Percentiles rank a stretch among this genome's conserved stretches.
Evolutionary conservation across 345 rosid species (phyloP).

Genomic region (Citrus hindsii): DNA sequence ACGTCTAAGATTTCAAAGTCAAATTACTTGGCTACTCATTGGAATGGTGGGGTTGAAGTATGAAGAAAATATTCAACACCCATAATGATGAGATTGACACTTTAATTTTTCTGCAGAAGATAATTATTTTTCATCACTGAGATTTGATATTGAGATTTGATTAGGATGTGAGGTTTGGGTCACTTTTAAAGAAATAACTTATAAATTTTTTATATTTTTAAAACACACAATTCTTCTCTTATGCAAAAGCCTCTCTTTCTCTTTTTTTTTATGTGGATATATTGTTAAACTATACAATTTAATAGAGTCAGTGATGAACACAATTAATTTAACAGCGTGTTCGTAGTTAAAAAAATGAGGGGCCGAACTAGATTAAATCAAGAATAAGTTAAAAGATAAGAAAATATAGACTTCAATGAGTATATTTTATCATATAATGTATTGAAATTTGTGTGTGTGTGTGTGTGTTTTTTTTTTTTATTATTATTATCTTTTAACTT

Average conservation of each 20-base stretch:
- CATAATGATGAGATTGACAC: neutral
- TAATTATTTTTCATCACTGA: neutral
- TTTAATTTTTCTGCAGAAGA: neutral
- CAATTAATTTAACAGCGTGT: too few relatives aligned
- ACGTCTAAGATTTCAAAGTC: neutral
- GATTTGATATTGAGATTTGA: neutral
- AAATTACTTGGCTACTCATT: constrained; percentile 1
- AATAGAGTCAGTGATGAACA: too few relatives aligned
- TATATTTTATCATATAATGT: too few relatives aligned
- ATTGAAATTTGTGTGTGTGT: too few relatives aligned
- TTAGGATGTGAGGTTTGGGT: neutral
- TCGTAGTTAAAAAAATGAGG: too few relatives aligned
- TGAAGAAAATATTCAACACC: neutral
- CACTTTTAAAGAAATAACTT: neutral
- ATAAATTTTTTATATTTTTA: too few relatives aligned
- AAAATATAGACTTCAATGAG: rapidly evolving
- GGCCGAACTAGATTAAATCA: rapidly evolving
- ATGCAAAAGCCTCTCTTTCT: rapidly evolving
- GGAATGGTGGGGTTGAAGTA: neutral
- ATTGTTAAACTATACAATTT: too few relatives aligned
- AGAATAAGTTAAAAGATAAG: too few relatives aligned
- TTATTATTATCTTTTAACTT: too few relatives aligned
- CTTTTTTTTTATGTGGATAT: rapidly evolving
- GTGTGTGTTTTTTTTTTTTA: too few relatives aligned
- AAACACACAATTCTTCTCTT: too few relatives aligned